These are phyloP conservation scores for Magnaporthiopsis poae DNA, from an alignment of 2,329 filamentous ascomycete species.

Conservation along the genomic window DNA sequence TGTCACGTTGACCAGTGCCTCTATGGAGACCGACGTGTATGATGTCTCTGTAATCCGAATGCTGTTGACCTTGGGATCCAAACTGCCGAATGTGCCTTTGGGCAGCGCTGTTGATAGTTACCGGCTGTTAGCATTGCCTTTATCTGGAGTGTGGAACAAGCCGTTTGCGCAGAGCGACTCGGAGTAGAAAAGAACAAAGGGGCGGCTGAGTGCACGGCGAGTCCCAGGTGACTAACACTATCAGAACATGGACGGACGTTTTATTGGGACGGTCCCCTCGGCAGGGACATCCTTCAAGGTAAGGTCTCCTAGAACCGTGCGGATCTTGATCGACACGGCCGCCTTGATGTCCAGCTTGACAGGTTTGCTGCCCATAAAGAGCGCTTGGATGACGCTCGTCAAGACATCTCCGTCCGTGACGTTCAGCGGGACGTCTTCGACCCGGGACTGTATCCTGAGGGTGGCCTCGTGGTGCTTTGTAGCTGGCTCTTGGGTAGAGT, in stretches of 20 bases:
- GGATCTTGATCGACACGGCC: conserved; percentile 70
- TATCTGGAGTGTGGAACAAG: neutral
- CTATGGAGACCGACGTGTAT: conserved; percentile 57
- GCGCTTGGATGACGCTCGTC: conserved; percentile 65
- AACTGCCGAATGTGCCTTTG: conserved; percentile 36
- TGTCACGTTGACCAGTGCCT: conserved; percentile 68
- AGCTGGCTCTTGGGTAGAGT: conserved; percentile 60
- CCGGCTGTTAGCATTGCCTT: too few relatives aligned
- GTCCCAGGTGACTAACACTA: conserved; percentile 28
- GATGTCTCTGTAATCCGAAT: conserved; percentile 66
- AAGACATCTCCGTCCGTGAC: conserved; percentile 75
- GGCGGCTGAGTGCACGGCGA: neutral
- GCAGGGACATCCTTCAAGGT: conserved; percentile 75
- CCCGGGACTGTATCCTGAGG: conserved; percentile 64
- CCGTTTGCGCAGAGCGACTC: neutral
- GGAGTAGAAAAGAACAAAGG: neutral
- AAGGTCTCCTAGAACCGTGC: conserved; percentile 72
- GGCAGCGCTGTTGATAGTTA: conserved; percentile 42
- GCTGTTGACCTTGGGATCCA: conserved; percentile 57
- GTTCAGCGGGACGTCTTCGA: conserved; percentile 70
- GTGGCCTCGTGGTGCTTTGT: conserved; percentile 47
- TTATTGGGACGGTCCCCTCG: conserved; percentile 77
- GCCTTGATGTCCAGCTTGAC: conserved; percentile 69
- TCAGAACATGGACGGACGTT: conserved; percentile 69
- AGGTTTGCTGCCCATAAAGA: conserved; percentile 63